Base-by-base conservation (phyloP, 1,139 yeast species). In the Zhuliangozyma parablackwelliae region DNA sequence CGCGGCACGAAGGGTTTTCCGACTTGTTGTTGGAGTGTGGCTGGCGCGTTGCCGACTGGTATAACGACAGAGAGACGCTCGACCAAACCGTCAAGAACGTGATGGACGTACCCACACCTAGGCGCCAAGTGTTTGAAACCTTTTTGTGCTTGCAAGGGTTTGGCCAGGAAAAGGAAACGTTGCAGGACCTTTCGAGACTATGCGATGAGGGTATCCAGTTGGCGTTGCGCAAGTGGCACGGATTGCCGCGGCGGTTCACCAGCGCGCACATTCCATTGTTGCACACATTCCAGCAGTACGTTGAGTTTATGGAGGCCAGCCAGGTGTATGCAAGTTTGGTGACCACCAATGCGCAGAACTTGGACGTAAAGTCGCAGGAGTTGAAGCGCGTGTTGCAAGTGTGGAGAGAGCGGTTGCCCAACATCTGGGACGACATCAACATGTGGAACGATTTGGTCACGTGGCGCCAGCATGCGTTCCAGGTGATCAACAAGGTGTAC, bases 21-120 rank as follows among this genome's bases (percentile, higher is more conserved):
- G 99, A 94, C 54, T 69, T 94, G 47, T 65, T 94, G 29, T 69
- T 94, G 23, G 99, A 94, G 61, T 94, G 99, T 71, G 98, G 97
- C 32, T 94, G 99, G 99, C 74, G 98, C 56, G 96, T 92, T 34
- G 97, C 98, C 7, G 97, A 94, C 54, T 94, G 99, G 99, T 84
- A 84, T 43, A 82, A 95, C 13, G 98, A 94, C 51, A 75, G 94
- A 47, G 98, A 90, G 44, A 92, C 97, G 0, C 69, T 94, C 33
- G 97, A 90, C 54, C 96, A 88, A 56, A 85, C 96, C 0, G 95
- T 92, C 26, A 87, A 89, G 58, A 86, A 94, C 35, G 96, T 92
- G 2, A 89, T 92, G 96, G 99, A 94, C 61, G 97, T 89, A 25
- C 98, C 98, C 9, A 92, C 98, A 0, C 97, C 98, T 3, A 75